phyloP scores from a whole-genome alignment of 495 filamentous ascomycete species.

The Penicillium bovifimosum region DNA sequence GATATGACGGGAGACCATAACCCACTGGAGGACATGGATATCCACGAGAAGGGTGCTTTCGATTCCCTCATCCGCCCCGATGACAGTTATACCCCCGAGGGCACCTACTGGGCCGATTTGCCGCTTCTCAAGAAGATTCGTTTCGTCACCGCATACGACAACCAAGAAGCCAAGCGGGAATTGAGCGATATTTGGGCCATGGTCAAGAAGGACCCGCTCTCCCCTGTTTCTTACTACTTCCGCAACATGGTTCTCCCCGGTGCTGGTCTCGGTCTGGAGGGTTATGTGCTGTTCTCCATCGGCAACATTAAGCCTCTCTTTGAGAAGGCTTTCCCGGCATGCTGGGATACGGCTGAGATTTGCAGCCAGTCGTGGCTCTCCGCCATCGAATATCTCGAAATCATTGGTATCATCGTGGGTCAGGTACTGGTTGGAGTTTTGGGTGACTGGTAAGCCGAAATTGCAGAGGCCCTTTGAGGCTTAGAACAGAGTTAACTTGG shows the following conservation, averaged over 20 bases:
- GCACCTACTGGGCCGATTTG: slow-evolving; percentile 86
- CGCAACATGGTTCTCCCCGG: slow-evolving; percentile 84
- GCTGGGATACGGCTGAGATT: slow-evolving; percentile 60
- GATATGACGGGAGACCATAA: slow-evolving; percentile 48
- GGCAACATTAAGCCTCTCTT: slow-evolving; percentile 81
- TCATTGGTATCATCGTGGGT: slow-evolving; percentile 83
- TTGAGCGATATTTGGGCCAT: slow-evolving; percentile 62
- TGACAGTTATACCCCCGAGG: slow-evolving; percentile 73
- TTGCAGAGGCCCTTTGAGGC: background rate
- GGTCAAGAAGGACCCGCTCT: slow-evolving; percentile 74
- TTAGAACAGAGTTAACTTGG: background rate
- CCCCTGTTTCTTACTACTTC: slow-evolving; percentile 75
- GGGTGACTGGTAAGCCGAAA: slow-evolving; percentile 46
- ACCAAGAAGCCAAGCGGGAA: slow-evolving; percentile 59
- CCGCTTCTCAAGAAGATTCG: slow-evolving; percentile 55
- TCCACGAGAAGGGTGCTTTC: slow-evolving; percentile 67
- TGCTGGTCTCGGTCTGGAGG: slow-evolving; percentile 82
- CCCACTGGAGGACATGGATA: slow-evolving; percentile 50
- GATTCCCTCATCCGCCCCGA: slow-evolving; percentile 69
- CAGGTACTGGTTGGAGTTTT: slow-evolving; percentile 69
- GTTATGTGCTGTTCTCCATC: slow-evolving; percentile 91
- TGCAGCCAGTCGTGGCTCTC: slow-evolving; percentile 72
- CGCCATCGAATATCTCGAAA: slow-evolving; percentile 78
- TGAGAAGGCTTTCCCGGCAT: slow-evolving; percentile 57
- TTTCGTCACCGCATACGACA: slow-evolving; percentile 68